Percentiles rank a stretch among this genome's conserved stretches.
phyloP scores from a whole-genome alignment of 306 rosid species.

The Medicago ruthenica region DNA sequence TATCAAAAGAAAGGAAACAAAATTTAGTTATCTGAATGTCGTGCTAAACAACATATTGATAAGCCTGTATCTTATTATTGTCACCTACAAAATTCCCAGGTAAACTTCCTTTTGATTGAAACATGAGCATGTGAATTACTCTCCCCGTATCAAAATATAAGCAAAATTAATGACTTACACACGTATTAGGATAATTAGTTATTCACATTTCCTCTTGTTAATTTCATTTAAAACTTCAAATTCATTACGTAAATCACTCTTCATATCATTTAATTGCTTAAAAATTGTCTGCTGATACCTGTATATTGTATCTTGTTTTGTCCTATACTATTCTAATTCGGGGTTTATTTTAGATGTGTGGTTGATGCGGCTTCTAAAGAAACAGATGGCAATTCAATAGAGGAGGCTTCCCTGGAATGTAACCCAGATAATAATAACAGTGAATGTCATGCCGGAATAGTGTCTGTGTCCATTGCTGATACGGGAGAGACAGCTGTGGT shows the following conservation, averaged over 20 bases:
- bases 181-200: no score
- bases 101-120: conserved; percentile 38
- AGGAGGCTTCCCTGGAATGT: conserved; percentile 42
- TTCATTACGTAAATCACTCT: no score
- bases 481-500: conserved; percentile 93
- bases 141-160: no score
- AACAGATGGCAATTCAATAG: conserved; percentile 49
- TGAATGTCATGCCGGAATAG: conserved; percentile 57
- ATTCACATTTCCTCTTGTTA: no score
- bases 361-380: conserved; percentile 57
- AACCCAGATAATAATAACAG: conserved; percentile 48
- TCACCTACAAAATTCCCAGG: conserved; percentile 21
- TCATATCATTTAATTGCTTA: no score
- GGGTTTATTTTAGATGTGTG: conserved; percentile 68
- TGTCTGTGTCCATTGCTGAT: conserved; percentile 88
- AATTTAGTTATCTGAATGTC: neutral
- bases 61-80: conserved; percentile 16
- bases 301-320: conserved; percentile 38
- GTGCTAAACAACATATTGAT: conserved; percentile 20
- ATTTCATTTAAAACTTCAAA: no score
- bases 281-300: conserved; percentile 34
- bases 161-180: no score
- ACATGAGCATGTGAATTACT: conserved; percentile 9
- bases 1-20: conserved; percentile 3
- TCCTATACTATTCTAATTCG: conserved; percentile 42